Base-by-base conservation (phyloP, 1,139 yeast genomes). In the Pichia sp. region DNA sequence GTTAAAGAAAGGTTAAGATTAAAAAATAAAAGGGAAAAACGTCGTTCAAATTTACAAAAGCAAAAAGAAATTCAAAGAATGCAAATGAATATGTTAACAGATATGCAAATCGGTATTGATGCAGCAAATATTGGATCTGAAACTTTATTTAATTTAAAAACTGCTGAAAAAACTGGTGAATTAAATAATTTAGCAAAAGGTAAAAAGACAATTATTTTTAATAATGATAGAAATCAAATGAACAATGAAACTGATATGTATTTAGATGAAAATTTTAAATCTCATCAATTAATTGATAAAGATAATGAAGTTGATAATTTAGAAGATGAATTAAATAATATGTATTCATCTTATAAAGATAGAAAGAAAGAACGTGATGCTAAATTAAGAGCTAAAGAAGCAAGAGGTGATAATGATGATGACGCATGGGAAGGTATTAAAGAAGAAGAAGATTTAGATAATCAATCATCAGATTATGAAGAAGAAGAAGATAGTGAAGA, bases 31-130 rank as follows among this genome's bases (percentile, higher is more conserved):
- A 79, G 97, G 60, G 90, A 82, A 53, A 87, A 82, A 66, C 81
- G 96, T 65, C 79, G 74, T 55, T 76, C 78, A 42, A 90, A 92
- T 61, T 97, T 90, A 65, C 57, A 66, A 53, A 89, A 87, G 60
- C 96, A 87, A 62, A 87, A 86, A 63, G 97, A 90, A 62, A 79
- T 92, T 46, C 75, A 77, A 45, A 78, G 97, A 67, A 82, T 89
- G 84, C 97, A 92, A 67, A 84, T 92, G 94, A 87, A 87, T 62
- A 90, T 92, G 97, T 71, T 86, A 50, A 86, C 96, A 3, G 96
- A 95, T 59, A 79, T 78, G 72, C 95, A 87, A 59, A 81, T 92
- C 53, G 97, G 97, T 73, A 72, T 87, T 40, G 98, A 92, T 63
- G 96, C 96, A 22, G 92, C 87, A n/a, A 77, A 76, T 45, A 68